Percentiles rank a stretch among this genome's conserved stretches.
These are phyloP conservation scores for Trichosporon sp. DNA, from an alignment of 1,284 basidiomycete genomes.

Conservation along the genomic window DNA sequence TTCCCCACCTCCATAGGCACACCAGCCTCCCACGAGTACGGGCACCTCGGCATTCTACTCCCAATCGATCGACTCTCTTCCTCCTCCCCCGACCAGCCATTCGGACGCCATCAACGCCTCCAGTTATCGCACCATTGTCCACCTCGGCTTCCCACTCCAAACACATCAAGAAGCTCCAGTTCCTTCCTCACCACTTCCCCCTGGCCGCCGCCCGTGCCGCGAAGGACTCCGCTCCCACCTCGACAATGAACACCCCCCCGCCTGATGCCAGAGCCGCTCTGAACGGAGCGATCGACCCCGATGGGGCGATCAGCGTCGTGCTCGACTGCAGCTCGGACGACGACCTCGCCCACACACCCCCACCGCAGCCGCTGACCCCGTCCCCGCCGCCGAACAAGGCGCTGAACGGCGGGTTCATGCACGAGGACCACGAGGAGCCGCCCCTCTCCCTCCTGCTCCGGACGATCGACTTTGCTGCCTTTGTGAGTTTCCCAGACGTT, in stretches of 20 bases:
- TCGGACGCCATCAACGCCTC: not conserved
- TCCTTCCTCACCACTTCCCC: not conserved
- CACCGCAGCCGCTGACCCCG: constrained; percentile 26
- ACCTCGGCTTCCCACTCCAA: constrained; percentile 4
- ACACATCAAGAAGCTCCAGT: not conserved
- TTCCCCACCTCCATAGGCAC: constrained; percentile 11
- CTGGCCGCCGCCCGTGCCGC: constrained; percentile 12
- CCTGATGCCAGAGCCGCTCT: constrained; percentile 49
- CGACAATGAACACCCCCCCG: constrained; percentile 31
- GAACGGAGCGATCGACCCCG: not conserved
- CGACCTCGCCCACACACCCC: constrained; percentile 28
- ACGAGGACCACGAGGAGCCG: constrained; percentile 25
- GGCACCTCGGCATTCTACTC: constrained; percentile 3
- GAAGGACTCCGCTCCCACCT: not conserved
- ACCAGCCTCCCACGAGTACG: constrained; percentile 6
- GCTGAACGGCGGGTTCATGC: constrained; percentile 22
- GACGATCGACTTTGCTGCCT: constrained; percentile 55
- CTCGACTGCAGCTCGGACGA: constrained; percentile 19
- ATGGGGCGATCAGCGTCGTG: not conserved
- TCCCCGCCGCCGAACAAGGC: constrained; percentile 21
- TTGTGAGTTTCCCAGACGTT: constrained; percentile 40
- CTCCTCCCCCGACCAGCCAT: constrained; percentile 4
- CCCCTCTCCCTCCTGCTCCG: constrained; percentile 41
- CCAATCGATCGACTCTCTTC: not conserved
- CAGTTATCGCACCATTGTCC: not conserved